Evolutionary conservation across 225 moss, liverwort and hornwort genomes (phyloP).

Genomic region (Sphagnum contortum): DNA sequence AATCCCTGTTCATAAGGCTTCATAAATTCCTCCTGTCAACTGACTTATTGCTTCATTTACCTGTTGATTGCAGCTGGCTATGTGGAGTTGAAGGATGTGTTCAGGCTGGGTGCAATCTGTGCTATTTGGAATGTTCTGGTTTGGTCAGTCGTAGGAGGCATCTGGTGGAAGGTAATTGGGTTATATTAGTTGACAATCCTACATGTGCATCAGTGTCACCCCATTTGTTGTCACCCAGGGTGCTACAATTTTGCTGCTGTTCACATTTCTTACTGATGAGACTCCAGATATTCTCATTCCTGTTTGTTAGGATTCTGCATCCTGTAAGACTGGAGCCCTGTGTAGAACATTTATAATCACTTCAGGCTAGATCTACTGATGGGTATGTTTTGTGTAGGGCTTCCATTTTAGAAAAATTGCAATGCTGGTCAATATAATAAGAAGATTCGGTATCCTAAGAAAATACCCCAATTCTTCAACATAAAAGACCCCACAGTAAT

Average conservation of each 20-base stretch:
- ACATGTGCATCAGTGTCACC: slow-evolving; percentile 4
- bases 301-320: no score
- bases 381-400: no score
- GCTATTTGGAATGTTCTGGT: slow-evolving; percentile 77
- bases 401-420: no score
- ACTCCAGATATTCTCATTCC: neutral
- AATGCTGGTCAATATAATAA: no score
- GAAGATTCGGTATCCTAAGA: no score
- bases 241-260: slow-evolving; percentile 9
- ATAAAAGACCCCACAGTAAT: no score
- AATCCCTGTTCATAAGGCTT: neutral
- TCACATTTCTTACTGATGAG: slow-evolving; percentile 19
- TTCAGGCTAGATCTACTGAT: no score
- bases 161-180: slow-evolving; percentile 97
- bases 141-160: slow-evolving; percentile 77
- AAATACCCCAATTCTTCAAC: no score
- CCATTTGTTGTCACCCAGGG: slow-evolving; percentile 3
- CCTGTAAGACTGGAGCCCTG: no score
- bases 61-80: slow-evolving; percentile 67
- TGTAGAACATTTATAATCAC: no score
- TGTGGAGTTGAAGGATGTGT: slow-evolving; percentile 80
- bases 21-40: neutral
- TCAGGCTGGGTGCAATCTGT: slow-evolving; percentile 86
- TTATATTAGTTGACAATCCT: slow-evolving; percentile 44
- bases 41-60: no score